Evolutionary conservation across 805 yeast species (phyloP).

Genomic region (Kuraishia piskuri): DNA sequence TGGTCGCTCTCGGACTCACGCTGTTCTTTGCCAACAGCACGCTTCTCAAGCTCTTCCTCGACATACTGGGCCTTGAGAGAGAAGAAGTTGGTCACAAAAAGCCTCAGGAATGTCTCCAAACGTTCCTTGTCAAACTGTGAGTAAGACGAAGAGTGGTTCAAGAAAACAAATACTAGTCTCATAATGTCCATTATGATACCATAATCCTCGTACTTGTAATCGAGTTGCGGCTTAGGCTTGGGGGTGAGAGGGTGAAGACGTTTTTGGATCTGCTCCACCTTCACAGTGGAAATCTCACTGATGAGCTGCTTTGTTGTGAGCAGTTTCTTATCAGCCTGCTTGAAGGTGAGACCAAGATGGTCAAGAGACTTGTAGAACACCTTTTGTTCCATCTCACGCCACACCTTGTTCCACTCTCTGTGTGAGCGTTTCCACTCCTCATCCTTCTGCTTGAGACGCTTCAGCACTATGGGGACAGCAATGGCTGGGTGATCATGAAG

Average conservation of each 20-base stretch:
- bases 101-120: slow-evolving; percentile 59
- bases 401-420: slow-evolving; percentile 96
- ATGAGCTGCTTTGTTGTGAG: slow-evolving; percentile 84
- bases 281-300: slow-evolving; percentile 86
- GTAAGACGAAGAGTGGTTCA: slow-evolving; percentile 62
- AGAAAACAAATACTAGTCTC: slow-evolving; percentile 55
- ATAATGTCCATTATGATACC: slow-evolving; percentile 69
- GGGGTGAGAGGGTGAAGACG: slow-evolving; percentile 82
- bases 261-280: slow-evolving; percentile 85
- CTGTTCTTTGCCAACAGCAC: slow-evolving; percentile 20
- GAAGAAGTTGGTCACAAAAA: slow-evolving; percentile 68
- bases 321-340: slow-evolving; percentile 91
- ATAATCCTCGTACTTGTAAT: slow-evolving; percentile 54
- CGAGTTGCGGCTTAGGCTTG: slow-evolving; percentile 62
- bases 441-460: slow-evolving; percentile 91
- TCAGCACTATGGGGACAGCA: slow-evolving; percentile 89
- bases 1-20: slow-evolving; percentile 8
- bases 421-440: slow-evolving; percentile 99
- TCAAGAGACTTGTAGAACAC: slow-evolving; percentile 90
- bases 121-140: slow-evolving; percentile 77
- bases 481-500: slow-evolving; percentile 91
- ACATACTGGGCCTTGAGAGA: slow-evolving; percentile 42
- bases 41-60: slow-evolving; percentile 27
- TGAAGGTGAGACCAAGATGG: slow-evolving; percentile 91
- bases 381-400: slow-evolving; percentile 97